A percentile compares a stretch with the other conserved stretches of the same genome.
phyloP scores from a whole-genome alignment of 1,284 basidiomycete species.

The Tilletia caries region DNA sequence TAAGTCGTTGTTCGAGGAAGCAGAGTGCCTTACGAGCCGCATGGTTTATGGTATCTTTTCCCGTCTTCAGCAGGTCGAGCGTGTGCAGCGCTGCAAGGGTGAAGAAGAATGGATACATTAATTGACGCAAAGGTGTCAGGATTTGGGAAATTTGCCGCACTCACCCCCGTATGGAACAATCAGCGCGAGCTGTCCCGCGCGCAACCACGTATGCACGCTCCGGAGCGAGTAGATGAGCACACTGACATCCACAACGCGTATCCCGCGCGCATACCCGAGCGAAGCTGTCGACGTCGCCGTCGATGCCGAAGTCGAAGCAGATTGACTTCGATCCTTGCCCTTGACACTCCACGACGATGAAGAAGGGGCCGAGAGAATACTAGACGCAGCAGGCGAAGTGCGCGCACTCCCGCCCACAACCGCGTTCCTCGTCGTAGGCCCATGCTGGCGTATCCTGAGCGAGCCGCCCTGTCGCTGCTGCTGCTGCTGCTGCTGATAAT shows the following conservation, averaged over 20 bases:
- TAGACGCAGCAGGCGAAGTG: no score
- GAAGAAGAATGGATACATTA: constrained; percentile 18
- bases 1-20: constrained; percentile 64
- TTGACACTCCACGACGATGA: background rate
- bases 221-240: constrained; percentile 78
- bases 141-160: constrained; percentile 41
- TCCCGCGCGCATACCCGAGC: background rate
- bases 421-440: no score
- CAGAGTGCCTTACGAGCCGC: constrained; percentile 77
- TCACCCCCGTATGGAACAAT: constrained; percentile 82
- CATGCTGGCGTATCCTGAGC: no score
- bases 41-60: constrained; percentile 70
- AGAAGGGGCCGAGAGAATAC: background rate
- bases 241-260: constrained; percentile 75
- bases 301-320: no score
- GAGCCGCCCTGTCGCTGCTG: background rate
- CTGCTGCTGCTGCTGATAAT: background rate
- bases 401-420: no score
- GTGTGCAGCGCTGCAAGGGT: constrained; percentile 74
- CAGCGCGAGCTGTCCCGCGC: constrained; percentile 67
- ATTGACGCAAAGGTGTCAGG: background rate
- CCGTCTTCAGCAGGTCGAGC: constrained; percentile 89
- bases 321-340: background rate
- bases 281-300: no score
- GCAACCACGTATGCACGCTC: constrained; percentile 73